Evolutionary conservation across 208 protist genomes (phyloP), one percentile per base, ranked within the genome.

Genomic region (Phytomonas sp.): DNA sequence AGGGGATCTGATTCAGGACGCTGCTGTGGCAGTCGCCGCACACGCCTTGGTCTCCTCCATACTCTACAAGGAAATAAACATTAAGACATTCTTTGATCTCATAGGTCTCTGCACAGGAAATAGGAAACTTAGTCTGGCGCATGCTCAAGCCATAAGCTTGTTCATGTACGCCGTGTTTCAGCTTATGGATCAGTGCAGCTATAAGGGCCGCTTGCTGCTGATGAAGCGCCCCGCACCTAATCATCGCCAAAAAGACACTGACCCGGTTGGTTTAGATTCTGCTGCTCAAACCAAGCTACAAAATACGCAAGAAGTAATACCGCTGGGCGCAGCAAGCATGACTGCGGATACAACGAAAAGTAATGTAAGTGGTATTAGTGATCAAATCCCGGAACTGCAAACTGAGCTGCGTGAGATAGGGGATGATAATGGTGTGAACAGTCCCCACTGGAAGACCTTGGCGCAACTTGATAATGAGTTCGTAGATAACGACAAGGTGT

Each of bases 181-280:
- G 60, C 74, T 95, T 36, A 91, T 95, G 80, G 90, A 95, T 45
- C 86, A 87, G 65, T 95, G 87, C 75, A 92, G 87, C 68, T 95
- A 87, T 77, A 76, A 87, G 45, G 90, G 90, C 19, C 80, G 66
- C 62, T 64, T 95, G 2, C 69, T 92, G 0, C 81, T 95, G 34
- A 84, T 88, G 0, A 91, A 91, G 68, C 72, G 78, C 5, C 56
- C 69, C 2, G 75, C 71, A 36, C 45, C 11, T 4, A 19, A 26
- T 56, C 45, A 56, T 26, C 10, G 5, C 16, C 45, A 56, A 87
- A 69, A 72, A 73, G 67, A n/a, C 70, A 67, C 7, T n/a, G 80
- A 83, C 37, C 72, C 69, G 23, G 69, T 31, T 0, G 72, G 67
- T 14, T 34, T 56, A 29, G 78, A 71, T 37, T 72, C 74, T 32